phyloP scores from a whole-genome alignment of 2,329 filamentous ascomycete species.

The Xylaria sp. region DNA sequence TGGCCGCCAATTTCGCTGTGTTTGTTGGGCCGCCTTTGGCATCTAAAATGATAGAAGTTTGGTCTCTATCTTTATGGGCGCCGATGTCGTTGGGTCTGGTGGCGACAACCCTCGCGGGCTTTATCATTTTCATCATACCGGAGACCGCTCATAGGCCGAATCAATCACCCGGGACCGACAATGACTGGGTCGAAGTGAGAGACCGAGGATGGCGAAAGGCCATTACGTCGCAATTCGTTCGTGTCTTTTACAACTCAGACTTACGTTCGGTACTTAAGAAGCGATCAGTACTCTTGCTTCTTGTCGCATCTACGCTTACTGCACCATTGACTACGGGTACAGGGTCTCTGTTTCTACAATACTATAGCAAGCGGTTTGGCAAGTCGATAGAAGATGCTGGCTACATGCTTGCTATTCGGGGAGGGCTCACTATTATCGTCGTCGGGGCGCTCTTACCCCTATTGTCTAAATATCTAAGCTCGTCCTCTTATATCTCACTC shows the following conservation, averaged over 20 bases:
- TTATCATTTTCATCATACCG: constrained; percentile 24
- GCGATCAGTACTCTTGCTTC: constrained; percentile 13
- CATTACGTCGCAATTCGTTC: constrained; percentile 1
- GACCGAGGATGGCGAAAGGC: neutral
- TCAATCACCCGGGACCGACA: neutral
- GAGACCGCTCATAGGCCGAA: constrained; percentile 21
- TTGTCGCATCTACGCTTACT: constrained; percentile 18
- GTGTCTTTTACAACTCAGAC: constrained; percentile 9
- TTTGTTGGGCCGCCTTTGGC: constrained; percentile 21
- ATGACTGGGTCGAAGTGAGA: neutral
- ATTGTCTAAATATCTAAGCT: constrained; percentile 22
- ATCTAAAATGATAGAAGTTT: constrained; percentile 19
- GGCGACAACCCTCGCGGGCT: constrained; percentile 12
- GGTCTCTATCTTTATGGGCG: constrained; percentile 27
- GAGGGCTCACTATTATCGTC: constrained; percentile 31
- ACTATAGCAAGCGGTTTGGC: constrained; percentile 37
- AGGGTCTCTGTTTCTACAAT: constrained; percentile 30
- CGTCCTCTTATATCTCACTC: constrained; percentile 5
- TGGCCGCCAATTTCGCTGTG: constrained; percentile 23
- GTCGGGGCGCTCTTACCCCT: constrained; percentile 28
- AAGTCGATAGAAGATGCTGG: constrained; percentile 33
- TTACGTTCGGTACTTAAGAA: constrained; percentile 13
- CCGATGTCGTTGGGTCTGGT: constrained; percentile 18
- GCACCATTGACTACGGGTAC: constrained; percentile 15
- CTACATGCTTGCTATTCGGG: constrained; percentile 33